These are phyloP conservation scores for Ceratocystis lukuohia DNA, from an alignment of 2,329 filamentous ascomycete genomes.

Conservation along the genomic window DNA sequence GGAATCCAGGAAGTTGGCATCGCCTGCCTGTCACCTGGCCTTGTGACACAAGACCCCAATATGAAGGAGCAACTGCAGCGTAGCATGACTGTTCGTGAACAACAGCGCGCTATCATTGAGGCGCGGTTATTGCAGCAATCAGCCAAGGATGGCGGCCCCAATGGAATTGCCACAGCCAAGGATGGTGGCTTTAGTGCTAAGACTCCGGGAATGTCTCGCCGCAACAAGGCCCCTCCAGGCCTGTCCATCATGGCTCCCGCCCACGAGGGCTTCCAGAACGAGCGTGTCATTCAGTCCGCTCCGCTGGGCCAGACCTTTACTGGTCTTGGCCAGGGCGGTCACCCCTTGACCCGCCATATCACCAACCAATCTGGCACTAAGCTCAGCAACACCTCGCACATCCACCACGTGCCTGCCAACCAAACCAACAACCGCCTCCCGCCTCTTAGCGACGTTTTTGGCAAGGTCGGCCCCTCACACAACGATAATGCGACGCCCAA, in stretches of 20 bases:
- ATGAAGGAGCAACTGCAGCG: constrained; percentile 93
- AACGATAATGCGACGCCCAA: constrained; percentile 34
- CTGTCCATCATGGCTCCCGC: constrained; percentile 91
- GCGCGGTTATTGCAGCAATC: constrained; percentile 78
- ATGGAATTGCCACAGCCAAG: constrained; percentile 32
- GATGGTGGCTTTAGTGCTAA: constrained; percentile 44
- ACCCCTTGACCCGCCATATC: constrained; percentile 62
- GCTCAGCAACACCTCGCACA: constrained; percentile 71
- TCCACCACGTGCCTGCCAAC: constrained; percentile 75
- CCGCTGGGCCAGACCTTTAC: constrained; percentile 93
- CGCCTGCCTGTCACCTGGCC: constrained; percentile 87
- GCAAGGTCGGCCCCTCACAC: constrained; percentile 49
- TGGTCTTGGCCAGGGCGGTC: constrained; percentile 60
- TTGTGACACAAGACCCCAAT: constrained; percentile 88
- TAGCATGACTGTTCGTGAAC: constrained; percentile 83
- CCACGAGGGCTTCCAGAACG: constrained; percentile 80
- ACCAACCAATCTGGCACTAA: constrained; percentile 64
- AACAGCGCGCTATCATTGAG: constrained; percentile 91
- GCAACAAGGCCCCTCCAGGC: constrained; percentile 73
- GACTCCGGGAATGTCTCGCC: constrained; percentile 58
- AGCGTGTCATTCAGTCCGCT: constrained; percentile 92
- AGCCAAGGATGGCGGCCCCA: constrained; percentile 52
- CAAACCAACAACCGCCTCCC: constrained; percentile 88
- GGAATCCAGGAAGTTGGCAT: constrained; percentile 87
- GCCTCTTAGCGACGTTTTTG: constrained; percentile 89